A percentile compares a stretch with the other conserved stretches of the same genome.
phyloP scores from a whole-genome alignment of 225 moss, liverwort and hornwort genomes.

The Bryum argenteum region DNA sequence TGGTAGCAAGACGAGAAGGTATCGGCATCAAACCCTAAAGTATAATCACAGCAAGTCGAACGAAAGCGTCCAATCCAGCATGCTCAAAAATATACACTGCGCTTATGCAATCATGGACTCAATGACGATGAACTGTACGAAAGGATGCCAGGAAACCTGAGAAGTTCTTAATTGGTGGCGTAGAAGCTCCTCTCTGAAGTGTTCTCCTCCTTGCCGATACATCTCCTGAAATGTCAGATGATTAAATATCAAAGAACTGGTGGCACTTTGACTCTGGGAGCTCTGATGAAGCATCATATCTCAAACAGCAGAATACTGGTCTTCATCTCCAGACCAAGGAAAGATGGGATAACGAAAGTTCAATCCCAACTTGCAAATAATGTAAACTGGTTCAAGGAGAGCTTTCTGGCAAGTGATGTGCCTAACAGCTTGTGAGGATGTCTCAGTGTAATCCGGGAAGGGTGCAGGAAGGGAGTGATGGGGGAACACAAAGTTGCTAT shows the following conservation, averaged over 20 bases:
- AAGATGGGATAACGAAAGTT: neutral
- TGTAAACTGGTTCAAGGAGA: neutral
- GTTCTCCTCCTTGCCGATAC: constrained; percentile 75
- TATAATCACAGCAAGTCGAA: neutral
- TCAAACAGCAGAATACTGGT: neutral
- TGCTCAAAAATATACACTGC: neutral
- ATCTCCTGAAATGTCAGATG: constrained; percentile 53
- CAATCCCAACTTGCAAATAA: neutral
- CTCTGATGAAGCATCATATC: neutral
- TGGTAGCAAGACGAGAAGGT: too few relatives aligned
- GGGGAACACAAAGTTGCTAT: neutral
- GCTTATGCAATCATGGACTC: constrained; percentile 3
- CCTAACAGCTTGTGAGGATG: neutral
- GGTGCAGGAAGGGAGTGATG: neutral
- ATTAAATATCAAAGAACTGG: constrained; percentile 20
- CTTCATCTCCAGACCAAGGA: neutral
- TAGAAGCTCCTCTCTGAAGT: constrained; percentile 74
- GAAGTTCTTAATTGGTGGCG: constrained; percentile 70
- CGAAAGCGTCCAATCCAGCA: constrained; percentile 6
- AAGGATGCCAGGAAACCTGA: constrained; percentile 43
- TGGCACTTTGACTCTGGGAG: neutral
- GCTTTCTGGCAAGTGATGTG: neutral
- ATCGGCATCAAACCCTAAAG: neutral
- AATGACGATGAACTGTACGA: neutral
- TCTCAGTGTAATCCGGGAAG: neutral